Conservation (phyloP, 1,139 yeast genomes). For the Sugiyamaella sp. region DNA sequence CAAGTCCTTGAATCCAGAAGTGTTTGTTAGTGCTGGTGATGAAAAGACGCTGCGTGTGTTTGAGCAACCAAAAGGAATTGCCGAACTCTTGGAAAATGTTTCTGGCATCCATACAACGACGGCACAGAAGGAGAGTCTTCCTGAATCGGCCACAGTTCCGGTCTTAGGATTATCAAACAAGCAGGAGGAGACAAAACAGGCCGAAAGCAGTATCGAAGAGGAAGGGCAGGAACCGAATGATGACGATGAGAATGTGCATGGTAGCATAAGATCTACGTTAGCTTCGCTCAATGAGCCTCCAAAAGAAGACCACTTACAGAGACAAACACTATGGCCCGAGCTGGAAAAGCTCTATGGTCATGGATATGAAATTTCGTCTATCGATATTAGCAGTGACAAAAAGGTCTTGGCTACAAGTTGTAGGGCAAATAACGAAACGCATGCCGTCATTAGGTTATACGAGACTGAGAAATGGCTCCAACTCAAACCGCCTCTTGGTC, state of each 20-base stretch:
- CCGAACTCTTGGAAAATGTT: conserved; percentile 58
- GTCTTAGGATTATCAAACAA: conserved; percentile 94
- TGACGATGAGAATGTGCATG: conserved; percentile 19
- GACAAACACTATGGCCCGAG: conserved; percentile 95
- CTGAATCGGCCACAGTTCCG: conserved; percentile 88
- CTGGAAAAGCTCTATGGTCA: conserved; percentile 94
- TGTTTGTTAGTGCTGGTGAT: conserved; percentile 93
- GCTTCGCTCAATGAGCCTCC: conserved; percentile 63
- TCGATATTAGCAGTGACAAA: conserved; percentile 72
- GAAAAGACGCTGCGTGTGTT: conserved; percentile 91
- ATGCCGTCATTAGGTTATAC: conserved; percentile 83
- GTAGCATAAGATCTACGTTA: conserved; percentile 34
- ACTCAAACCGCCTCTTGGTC: conserved; percentile 50
- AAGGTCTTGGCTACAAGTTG: conserved; percentile 84
- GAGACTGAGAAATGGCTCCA: conserved; percentile 67
- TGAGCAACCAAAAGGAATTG: conserved; percentile 84
- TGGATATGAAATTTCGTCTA: conserved; percentile 88
- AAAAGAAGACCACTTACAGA: conserved; percentile 83
- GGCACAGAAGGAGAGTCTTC: conserved; percentile 44
- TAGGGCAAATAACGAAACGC: conserved; percentile 78
- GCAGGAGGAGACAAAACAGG: conserved; percentile 63
- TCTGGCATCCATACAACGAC: conserved; percentile 48
- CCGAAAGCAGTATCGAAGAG: conserved; percentile 45
- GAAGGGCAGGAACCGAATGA: conserved; percentile 29
- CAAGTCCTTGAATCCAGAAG: conserved; percentile 59